Base-by-base conservation (phyloP, 331 rosid species). In the Pyracantha coccinea region DNA sequence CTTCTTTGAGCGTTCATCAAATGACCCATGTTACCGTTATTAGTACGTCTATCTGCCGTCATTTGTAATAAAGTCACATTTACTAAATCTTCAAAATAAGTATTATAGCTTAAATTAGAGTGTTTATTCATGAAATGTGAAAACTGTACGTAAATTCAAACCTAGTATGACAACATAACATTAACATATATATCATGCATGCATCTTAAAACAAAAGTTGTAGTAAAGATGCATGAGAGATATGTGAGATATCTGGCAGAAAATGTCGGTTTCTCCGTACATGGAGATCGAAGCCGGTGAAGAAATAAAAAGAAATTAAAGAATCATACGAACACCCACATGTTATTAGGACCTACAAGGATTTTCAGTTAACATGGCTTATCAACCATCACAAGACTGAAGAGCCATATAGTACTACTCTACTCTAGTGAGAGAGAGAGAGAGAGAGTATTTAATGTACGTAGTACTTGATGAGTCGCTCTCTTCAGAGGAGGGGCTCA, bases 261-360 rank as follows among this genome's bases (percentile, higher is more conserved):
- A 61, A 77, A 64, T 85, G 85, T 88, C 82, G 86, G 88, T 75
- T 68, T 86, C 32, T 20, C 74, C 85, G 85, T 85, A 81, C 88
- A 78, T 41, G 60, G 13, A 73, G 60, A 23, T 12, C 25, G 29
- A 58, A 38, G 41, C 59, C 4, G 17, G 60, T 60, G 38, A 74
- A 63, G 63, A 78, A 75, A 50, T 20, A 53, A 32, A 53, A 24
- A 4, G 2, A 47, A 54, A 16, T 16, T 50, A 50, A 50, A 33
- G 55, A 53, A 17, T 33, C 68, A 35, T 44, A 73, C 69, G 45
- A 60, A 44, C 60, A 44, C 21, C 6, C 77, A 61, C 69, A 27
- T 73, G 77, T 44, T 73, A 27, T 38, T 10, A 41, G 68, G 54
- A 6, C 77, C 77, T 44, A 73, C 77, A 33, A 44, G 66, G 69